A percentile compares a stretch with the other conserved stretches of the same genome.
These are phyloP conservation scores for Trichoderma pleuroti DNA, from an alignment of 2,329 filamentous ascomycete species.

Conservation along the genomic window DNA sequence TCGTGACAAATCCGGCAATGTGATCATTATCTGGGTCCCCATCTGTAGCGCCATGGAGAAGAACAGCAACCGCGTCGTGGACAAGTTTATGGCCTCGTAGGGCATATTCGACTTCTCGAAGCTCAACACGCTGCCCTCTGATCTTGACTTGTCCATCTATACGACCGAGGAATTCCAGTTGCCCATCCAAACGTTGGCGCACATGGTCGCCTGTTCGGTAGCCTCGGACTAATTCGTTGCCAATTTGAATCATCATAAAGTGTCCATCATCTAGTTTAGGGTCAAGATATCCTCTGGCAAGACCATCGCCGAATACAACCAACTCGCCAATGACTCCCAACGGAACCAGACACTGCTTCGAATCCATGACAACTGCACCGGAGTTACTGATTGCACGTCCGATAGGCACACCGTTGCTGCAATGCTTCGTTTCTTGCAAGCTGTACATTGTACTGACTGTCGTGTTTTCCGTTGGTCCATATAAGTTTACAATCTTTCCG, in stretches of 20 bases:
- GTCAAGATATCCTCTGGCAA: neutral
- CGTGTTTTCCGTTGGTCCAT: neutral
- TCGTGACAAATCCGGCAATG: neutral
- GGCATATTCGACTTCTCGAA: slow-evolving; percentile 28
- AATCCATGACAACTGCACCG: neutral
- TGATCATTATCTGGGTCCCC: neutral
- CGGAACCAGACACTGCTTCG: neutral
- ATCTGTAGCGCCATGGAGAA: neutral
- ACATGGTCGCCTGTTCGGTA: neutral
- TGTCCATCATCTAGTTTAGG: neutral
- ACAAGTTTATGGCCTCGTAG: neutral
- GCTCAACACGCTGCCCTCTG: slow-evolving; percentile 31
- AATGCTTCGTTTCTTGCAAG: neutral
- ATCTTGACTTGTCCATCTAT: slow-evolving; percentile 28
- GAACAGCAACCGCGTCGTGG: neutral
- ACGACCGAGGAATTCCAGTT: neutral
- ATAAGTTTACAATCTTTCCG: neutral
- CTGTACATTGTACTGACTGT: neutral
- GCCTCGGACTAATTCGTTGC: neutral
- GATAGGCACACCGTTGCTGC: neutral
- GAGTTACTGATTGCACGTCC: neutral
- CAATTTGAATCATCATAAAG: neutral
- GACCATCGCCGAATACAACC: neutral
- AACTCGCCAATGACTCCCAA: neutral
- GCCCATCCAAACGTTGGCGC: neutral